These are phyloP conservation scores for Melampsora larici-populina DNA, from an alignment of 1,284 basidiomycete genomes.

Conservation along the genomic window DNA sequence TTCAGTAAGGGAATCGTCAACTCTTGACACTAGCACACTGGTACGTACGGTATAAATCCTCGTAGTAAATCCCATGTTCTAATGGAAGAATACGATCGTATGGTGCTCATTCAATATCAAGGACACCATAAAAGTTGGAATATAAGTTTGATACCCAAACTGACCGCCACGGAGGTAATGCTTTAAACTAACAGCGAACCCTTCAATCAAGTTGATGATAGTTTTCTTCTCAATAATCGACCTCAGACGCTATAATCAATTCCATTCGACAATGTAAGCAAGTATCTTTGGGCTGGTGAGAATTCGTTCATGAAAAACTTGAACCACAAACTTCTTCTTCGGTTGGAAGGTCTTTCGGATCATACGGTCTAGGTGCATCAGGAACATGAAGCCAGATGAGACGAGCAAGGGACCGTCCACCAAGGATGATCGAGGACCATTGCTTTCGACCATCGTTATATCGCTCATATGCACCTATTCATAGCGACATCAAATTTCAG, in stretches of 20 bases:
- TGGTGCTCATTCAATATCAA: neutral
- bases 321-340: neutral
- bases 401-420: slow-evolving; percentile 6
- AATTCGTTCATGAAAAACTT: too few relatives aligned
- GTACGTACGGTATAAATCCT: slow-evolving; percentile 18
- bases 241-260: neutral
- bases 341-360: neutral
- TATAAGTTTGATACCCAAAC: neutral
- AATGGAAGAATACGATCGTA: neutral
- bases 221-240: slow-evolving; percentile 18
- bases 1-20: neutral
- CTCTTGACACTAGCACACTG: neutral
- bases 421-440: slow-evolving; percentile 32
- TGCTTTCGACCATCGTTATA: slow-evolving; percentile 36
- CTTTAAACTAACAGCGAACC: slow-evolving; percentile 13
- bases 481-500: neutral
- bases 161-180: slow-evolving; percentile 13
- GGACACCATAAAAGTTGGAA: too few relatives aligned
- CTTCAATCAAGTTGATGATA: slow-evolving; percentile 14
- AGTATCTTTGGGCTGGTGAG: neutral
- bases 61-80: slow-evolving; percentile 30
- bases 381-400: slow-evolving; percentile 30
- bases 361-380: neutral
- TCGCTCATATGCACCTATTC: slow-evolving; percentile 34
- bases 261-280: neutral